phyloP scores from a whole-genome alignment of 768 basidiomycete genomes.

The Tulasnella sp. region DNA sequence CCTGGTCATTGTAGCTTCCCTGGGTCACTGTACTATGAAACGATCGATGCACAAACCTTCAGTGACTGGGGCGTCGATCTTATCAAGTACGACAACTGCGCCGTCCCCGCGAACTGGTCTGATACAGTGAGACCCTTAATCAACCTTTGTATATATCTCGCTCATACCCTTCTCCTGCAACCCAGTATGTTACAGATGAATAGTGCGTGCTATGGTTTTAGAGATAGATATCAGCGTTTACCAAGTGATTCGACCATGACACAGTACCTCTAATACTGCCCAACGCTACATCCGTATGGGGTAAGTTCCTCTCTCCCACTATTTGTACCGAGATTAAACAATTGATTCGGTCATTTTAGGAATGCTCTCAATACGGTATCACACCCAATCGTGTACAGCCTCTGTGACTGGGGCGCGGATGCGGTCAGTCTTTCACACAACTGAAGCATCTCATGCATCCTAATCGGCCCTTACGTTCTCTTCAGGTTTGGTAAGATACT shows the following conservation, averaged over 20 bases:
- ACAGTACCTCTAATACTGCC: conserved; percentile 47
- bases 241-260: too few species aligned
- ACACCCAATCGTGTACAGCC: conserved; percentile 38
- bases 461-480: too few species aligned
- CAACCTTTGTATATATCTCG: too few species aligned
- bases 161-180: not conserved
- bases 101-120: conserved; percentile 43
- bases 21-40: conserved; percentile 44
- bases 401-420: conserved; percentile 48
- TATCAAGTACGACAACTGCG: conserved; percentile 48
- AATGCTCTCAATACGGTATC: conserved; percentile 37
- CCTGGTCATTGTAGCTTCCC: conserved; percentile 31
- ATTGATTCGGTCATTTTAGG: conserved; percentile 23
- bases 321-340: not conserved
- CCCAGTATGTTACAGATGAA: conserved; percentile 26
- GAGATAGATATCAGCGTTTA: too few species aligned
- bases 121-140: conserved; percentile 31
- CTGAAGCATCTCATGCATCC: not conserved
- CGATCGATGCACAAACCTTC: conserved; percentile 42
- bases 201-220: conserved; percentile 25
- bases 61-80: conserved; percentile 46
- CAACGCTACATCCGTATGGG: conserved; percentile 48
- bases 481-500: conserved; percentile 32
- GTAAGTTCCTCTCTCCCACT: conserved; percentile 25
- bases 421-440: conserved; percentile 27